These are phyloP conservation scores for Stagonosporopsis rhizophila DNA, from an alignment of 2,329 filamentous ascomycete species.

Conservation along the genomic window DNA sequence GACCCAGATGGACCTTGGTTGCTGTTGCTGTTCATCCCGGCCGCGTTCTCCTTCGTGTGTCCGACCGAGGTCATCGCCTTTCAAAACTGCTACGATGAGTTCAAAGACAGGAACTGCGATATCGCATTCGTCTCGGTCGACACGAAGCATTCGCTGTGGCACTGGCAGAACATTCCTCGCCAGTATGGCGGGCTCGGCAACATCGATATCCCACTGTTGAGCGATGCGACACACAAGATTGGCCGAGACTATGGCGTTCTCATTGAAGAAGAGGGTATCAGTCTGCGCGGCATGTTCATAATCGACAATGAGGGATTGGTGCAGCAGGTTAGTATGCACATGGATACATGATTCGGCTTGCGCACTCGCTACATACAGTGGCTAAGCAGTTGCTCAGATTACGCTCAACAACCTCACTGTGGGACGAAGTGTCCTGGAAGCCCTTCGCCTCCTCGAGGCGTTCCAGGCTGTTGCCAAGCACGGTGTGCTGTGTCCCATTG, in stretches of 20 bases:
- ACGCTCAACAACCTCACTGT: conserved; percentile 42
- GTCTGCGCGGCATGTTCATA: conserved; percentile 42
- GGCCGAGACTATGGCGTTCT: conserved; percentile 39
- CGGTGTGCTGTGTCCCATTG: conserved; percentile 40
- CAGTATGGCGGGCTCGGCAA: conserved; percentile 40
- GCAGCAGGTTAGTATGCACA: conserved; percentile 31
- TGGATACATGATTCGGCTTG: too few species aligned
- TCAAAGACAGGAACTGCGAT: conserved; percentile 34
- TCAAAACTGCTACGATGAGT: conserved; percentile 39
- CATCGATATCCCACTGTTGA: conserved; percentile 38
- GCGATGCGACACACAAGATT: conserved; percentile 39
- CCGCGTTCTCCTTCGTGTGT: conserved; percentile 43
- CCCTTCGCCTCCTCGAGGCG: conserved; percentile 39
- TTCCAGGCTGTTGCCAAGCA: conserved; percentile 42
- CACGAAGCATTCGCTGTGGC: conserved; percentile 40
- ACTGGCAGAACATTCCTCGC: conserved; percentile 41
- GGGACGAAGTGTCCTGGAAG: conserved; percentile 41
- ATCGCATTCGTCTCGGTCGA: conserved; percentile 42
- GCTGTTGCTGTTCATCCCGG: conserved; percentile 42
- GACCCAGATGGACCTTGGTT: conserved; percentile 30
- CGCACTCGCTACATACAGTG: background rate
- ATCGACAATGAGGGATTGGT: conserved; percentile 35
- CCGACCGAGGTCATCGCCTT: conserved; percentile 43
- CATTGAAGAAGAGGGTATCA: conserved; percentile 39
- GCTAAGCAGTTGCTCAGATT: conserved; percentile 17